phyloP scores from a whole-genome alignment of 495 filamentous ascomycete genomes.

The Lepraria neglecta region DNA sequence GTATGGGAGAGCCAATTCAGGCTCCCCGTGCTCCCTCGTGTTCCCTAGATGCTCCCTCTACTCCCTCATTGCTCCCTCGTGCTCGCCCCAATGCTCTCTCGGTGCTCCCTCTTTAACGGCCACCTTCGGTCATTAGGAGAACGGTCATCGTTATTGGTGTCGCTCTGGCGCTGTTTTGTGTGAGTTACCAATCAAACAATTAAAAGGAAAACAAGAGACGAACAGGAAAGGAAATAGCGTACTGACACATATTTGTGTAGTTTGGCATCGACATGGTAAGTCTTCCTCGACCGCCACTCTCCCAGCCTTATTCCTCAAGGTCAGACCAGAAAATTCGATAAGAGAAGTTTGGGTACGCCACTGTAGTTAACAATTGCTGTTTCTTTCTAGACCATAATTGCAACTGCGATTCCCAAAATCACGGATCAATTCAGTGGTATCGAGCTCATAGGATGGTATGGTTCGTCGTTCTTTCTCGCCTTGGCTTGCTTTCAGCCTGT shows the following conservation, averaged over 20 bases:
- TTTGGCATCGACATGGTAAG: too few species aligned
- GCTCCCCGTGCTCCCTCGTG: not conserved
- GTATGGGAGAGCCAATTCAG: not conserved
- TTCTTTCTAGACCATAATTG: slow-evolving; percentile 35
- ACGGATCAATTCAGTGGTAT: slow-evolving; percentile 41
- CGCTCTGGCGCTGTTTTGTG: not conserved
- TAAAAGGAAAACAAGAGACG: too few species aligned
- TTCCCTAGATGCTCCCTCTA: not conserved
- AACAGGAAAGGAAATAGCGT: too few species aligned
- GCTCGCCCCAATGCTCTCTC: too few species aligned
- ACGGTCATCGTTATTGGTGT: not conserved
- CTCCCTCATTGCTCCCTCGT: too few species aligned
- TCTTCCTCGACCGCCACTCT: too few species aligned
- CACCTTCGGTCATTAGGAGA: slow-evolving; percentile 8
- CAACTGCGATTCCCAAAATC: slow-evolving; percentile 41
- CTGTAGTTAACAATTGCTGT: not conserved
- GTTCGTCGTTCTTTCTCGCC: slow-evolving; percentile 37
- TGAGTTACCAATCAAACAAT: not conserved
- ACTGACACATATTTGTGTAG: too few species aligned
- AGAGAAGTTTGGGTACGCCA: not conserved
- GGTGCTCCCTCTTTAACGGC: too few species aligned
- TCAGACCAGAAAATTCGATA: too few species aligned
- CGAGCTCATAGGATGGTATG: slow-evolving; percentile 42
- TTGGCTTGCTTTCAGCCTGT: slow-evolving; percentile 33
- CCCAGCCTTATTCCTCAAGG: too few species aligned